phyloP scores from a whole-genome alignment of 352 stramenopile species.

The Phytopythium cucurbitacearum region DNA sequence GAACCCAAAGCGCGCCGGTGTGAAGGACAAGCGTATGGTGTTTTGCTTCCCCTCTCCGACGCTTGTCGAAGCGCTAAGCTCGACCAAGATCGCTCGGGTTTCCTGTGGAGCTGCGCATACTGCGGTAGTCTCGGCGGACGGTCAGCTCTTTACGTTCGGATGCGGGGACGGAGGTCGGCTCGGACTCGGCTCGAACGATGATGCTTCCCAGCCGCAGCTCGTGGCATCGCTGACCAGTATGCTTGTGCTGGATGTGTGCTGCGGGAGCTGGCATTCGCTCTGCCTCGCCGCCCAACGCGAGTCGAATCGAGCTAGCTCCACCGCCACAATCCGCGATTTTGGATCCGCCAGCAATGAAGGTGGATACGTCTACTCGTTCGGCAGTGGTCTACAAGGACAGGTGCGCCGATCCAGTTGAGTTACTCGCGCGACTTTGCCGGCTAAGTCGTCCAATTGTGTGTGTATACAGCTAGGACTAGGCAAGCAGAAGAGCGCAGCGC shows the following conservation, averaged over 20 bases:
- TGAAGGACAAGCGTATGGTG: constrained; percentile 39
- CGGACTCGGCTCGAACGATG: constrained; percentile 59
- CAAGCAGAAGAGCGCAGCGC: constrained; percentile 54
- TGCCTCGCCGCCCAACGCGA: constrained; percentile 38
- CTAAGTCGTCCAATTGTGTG: not conserved
- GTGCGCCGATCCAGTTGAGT: constrained; percentile 10
- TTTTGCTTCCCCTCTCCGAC: constrained; percentile 67
- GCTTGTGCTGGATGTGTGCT: constrained; percentile 57
- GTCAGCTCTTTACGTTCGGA: constrained; percentile 80
- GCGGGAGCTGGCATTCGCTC: constrained; percentile 66
- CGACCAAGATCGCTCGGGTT: constrained; percentile 52
- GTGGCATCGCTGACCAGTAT: constrained; percentile 42
- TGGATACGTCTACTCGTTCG: constrained; percentile 64
- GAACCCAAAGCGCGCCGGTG: constrained; percentile 44
- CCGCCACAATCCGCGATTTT: not conserved
- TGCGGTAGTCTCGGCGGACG: constrained; percentile 44
- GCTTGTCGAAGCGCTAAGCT: constrained; percentile 39
- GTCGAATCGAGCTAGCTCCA: not conserved
- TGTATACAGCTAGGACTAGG: constrained; percentile 46
- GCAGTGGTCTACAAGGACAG: constrained; percentile 65
- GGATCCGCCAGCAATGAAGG: constrained; percentile 6
- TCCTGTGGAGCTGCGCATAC: constrained; percentile 89
- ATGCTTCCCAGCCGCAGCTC: constrained; percentile 40
- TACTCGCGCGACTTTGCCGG: not conserved
- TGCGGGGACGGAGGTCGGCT: constrained; percentile 89